phyloP scores from a whole-genome alignment of 495 filamentous ascomycete species.

The Sordaria brevicollis region DNA sequence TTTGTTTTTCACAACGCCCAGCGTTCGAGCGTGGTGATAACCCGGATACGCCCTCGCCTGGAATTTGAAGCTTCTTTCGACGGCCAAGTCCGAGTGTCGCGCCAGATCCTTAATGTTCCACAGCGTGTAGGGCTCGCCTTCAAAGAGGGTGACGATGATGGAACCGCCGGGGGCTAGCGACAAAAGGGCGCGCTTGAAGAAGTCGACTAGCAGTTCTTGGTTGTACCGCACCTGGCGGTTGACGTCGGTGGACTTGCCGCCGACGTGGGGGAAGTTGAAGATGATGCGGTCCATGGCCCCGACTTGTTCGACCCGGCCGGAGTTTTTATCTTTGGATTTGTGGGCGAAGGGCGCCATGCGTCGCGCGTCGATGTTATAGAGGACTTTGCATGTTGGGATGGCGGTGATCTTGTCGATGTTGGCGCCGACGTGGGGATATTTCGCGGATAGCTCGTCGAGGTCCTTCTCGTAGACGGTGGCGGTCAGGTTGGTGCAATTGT shows the following conservation, averaged over 20 bases:
- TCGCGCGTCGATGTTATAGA: slow-evolving; percentile 66
- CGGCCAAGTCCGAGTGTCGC: slow-evolving; percentile 63
- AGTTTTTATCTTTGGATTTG: slow-evolving; percentile 13
- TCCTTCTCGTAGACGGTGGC: slow-evolving; percentile 39
- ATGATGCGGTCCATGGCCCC: slow-evolving; percentile 63
- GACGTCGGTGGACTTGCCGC: slow-evolving; percentile 82
- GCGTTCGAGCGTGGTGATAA: slow-evolving; percentile 78
- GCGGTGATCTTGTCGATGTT: slow-evolving; percentile 45
- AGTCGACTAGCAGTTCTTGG: slow-evolving; percentile 76
- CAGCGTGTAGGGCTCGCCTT: slow-evolving; percentile 83
- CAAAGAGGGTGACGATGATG: slow-evolving; percentile 81
- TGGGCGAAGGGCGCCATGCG: slow-evolving; percentile 46
- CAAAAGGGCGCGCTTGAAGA: slow-evolving; percentile 53
- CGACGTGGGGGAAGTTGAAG: slow-evolving; percentile 97
- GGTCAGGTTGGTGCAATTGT: slow-evolving; percentile 55
- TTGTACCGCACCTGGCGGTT: slow-evolving; percentile 89
- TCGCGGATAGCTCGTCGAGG: slow-evolving; percentile 41
- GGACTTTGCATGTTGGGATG: slow-evolving; percentile 36
- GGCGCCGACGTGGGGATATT: slow-evolving; percentile 66
- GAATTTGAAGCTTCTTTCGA: slow-evolving; percentile 71
- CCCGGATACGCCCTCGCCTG: slow-evolving; percentile 64
- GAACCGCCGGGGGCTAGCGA: slow-evolving; percentile 43
- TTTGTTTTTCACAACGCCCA: slow-evolving; percentile 61
- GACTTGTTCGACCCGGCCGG: background rate
- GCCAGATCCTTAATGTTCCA: slow-evolving; percentile 90